Evolutionary conservation across 2,329 filamentous ascomycete genomes (phyloP), one percentile per base, ranked within the genome.

Genomic region (Nothomitra cinnamomea): DNA sequence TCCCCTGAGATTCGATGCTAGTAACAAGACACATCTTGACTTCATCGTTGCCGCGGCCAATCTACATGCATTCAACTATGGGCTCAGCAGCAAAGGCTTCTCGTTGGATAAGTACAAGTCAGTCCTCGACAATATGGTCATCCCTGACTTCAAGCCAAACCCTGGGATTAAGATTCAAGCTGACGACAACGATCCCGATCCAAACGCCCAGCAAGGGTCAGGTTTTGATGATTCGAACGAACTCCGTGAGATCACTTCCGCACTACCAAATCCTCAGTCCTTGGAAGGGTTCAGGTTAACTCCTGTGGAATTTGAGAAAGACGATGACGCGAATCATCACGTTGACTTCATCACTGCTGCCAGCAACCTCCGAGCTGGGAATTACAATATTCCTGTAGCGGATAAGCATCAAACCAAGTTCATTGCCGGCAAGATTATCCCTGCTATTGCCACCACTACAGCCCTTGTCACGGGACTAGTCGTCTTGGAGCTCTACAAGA

Each of bases 401-500:
- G 90, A 98, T 65, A 79, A 87, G 57, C 92, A 95, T 76, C 94
- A 92, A 81, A 98, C 90, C 57, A 98, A 98, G 74, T 96, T 98
- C 69, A 98, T 98, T 65, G 94, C 92, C 32, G 92, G 92, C 67
- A 98, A 98, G 78, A 98, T 98, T 61, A 98, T 98, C 60, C 92
- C 92, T 21, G 92, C 92, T 47, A 98, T 98, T 67, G 92, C 92
- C 45, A 98, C 92, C 2, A 96, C 92, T 0, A 98, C 92, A 2
- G 90, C 92, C 2, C 74, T 98, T 55, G 90, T 96, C 12, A 98
- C 92, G 2, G 92, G 92, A 55, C 76, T 98, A 47, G 88, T 98
- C 53, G 78, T 94, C 15, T 72, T 98, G 47, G 92, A 98, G 72
- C 72, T 96, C 49, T 95, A 87, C 82, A 98, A 98, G 79, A 79